These are phyloP conservation scores for Aaosphaeria arxii DNA, from an alignment of 2,329 filamentous ascomycete genomes.

Conservation along the genomic window DNA sequence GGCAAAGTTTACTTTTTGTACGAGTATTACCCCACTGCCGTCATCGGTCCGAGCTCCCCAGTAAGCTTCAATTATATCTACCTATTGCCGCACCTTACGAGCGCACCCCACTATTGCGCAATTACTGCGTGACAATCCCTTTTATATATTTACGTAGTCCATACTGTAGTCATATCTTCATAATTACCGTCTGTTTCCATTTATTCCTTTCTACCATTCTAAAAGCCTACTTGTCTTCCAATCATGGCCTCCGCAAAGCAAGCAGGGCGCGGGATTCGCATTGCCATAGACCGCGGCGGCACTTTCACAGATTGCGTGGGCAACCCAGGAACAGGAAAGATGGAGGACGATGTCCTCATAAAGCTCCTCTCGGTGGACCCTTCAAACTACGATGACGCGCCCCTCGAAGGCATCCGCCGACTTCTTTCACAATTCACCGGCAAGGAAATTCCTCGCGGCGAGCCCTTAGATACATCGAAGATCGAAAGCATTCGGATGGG, in stretches of 20 bases:
- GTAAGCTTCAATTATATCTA: neutral
- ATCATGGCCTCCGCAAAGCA: conserved; percentile 25
- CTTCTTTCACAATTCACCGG: conserved; percentile 76
- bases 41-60: neutral
- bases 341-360: conserved; percentile 74
- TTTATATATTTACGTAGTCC: neutral
- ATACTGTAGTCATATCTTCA: neutral
- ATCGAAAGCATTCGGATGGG: conserved; percentile 96
- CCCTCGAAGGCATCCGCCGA: conserved; percentile 84
- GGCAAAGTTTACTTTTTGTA: too few species aligned
- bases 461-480: conserved; percentile 73
- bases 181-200: neutral
- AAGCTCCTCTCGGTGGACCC: conserved; percentile 90
- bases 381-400: conserved; percentile 85
- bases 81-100: neutral
- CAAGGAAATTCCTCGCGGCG: conserved; percentile 73
- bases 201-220: neutral
- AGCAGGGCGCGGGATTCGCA: conserved; percentile 61
- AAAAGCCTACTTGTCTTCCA: conserved; percentile 1
- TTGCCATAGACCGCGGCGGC: conserved; percentile 76
- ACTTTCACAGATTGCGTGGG: conserved; percentile 93
- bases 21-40: neutral
- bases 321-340: conserved; percentile 66
- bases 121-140: neutral
- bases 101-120: neutral